Evolutionary conservation across 177 flowering plant species (phyloP).

Genomic region (Vitis hybrid): DNA sequence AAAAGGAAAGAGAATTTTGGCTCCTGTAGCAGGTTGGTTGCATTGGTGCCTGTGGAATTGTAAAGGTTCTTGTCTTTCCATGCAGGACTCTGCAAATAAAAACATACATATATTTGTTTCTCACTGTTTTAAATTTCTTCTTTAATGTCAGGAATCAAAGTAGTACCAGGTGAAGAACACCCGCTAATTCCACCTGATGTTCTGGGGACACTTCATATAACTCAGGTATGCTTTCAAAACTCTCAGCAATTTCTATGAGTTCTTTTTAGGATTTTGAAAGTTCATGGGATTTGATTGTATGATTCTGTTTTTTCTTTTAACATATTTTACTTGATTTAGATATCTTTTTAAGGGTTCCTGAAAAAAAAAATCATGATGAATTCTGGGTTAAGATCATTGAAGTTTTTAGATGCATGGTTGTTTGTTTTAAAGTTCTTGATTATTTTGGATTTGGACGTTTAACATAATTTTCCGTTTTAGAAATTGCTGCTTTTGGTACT

Average conservation of each 20-base stretch:
- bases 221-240: conserved; percentile 53
- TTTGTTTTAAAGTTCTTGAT: not conserved
- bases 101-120: not conserved
- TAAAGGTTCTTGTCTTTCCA: too few species aligned
- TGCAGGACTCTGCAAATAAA: too few species aligned
- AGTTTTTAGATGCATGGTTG: too few species aligned
- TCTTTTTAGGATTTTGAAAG: not conserved
- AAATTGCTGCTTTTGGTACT: too few species aligned
- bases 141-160: conserved; percentile 62
- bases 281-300: not conserved
- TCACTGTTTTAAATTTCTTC: not conserved
- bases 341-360: too few species aligned
- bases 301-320: not conserved
- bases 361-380: too few species aligned
- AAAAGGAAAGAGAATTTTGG: too few species aligned
- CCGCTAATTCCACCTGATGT: conserved; percentile 41
- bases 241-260: not conserved
- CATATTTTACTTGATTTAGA: not conserved
- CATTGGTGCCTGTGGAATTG: too few species aligned
- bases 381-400: too few species aligned
- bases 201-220: conserved; percentile 64
- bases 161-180: conserved; percentile 68
- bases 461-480: too few species aligned
- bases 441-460: not conserved
- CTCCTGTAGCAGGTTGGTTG: too few species aligned